Evolutionary conservation across 257 asterid genomes (phyloP).

Genomic region (Ilex aquifolium): DNA sequence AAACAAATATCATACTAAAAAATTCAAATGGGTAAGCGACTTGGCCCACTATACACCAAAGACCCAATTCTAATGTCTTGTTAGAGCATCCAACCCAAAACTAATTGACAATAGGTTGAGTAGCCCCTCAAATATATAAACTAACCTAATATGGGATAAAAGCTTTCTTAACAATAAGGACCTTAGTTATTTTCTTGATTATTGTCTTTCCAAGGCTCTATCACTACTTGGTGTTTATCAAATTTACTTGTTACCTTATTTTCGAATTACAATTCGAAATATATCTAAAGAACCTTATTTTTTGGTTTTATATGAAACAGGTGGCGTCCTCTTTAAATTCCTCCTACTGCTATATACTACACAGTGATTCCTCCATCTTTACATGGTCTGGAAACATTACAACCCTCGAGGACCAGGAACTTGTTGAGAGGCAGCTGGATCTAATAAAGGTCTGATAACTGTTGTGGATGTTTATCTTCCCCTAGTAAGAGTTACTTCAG

Average conservation of each 20-base stretch:
- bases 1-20: no score
- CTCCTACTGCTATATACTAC: slow-evolving; percentile 84
- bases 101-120: no score
- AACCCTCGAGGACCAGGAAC: slow-evolving; percentile 80
- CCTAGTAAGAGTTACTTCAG: slow-evolving; percentile 10
- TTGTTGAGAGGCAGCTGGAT: slow-evolving; percentile 93
- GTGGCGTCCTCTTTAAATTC: slow-evolving; percentile 89
- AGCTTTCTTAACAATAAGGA: no score
- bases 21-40: no score
- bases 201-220: no score
- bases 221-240: no score
- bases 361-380: slow-evolving; percentile 68
- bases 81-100: no score
- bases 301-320: slow-evolving; percentile 39
- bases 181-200: no score
- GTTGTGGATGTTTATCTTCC: slow-evolving; percentile 10
- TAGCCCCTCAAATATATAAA: no score
- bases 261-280: slow-evolving; percentile 1
- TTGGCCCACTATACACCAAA: no score
- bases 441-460: slow-evolving; percentile 59
- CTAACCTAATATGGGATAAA: no score
- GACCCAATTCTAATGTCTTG: no score
- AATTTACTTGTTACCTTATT: neutral
- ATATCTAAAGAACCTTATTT: slow-evolving; percentile 13
- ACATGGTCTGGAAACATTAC: slow-evolving; percentile 91